Base-by-base conservation (phyloP, 148 eudicot species). In the Spergularia marina region DNA sequence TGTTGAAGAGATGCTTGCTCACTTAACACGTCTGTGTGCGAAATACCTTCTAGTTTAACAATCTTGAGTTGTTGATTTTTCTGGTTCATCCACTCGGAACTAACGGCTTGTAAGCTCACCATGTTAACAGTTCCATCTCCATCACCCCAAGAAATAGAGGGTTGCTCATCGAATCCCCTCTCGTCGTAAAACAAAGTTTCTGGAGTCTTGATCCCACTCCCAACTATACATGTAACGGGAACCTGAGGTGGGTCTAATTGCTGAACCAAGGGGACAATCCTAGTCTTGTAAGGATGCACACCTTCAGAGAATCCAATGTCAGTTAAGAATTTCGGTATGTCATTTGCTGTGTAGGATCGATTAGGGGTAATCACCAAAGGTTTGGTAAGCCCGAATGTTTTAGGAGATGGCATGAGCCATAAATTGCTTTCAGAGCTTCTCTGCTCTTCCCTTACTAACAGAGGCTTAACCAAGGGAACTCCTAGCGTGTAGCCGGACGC, bases 121-220 rank as follows among this genome's bases (percentile, higher is more conserved):
- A 88, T 78, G 62, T 95, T 95, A 72, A 95, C 99, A 0, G 97
- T 95, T 51, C 98, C 99, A 78, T 95, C 99, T 2, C 99, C 99
- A 41, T 95, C 94, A 3, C 99, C 99, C 56, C 88, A 88, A 25
- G 76, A 74, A 18, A 92, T 63, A 70, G 88, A 81, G 10, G 97
- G 96, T 77, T 83, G 86, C 83, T 78, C 73, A 66, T 91, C 99
- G 34, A 87, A 95, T 14, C 96, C 99, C 11, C 60, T 53, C 0
- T 69, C 76, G 53, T 83, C 89, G 34, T 92, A 95, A 23, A 89
- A 81, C 89, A 92, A 76, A 2, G 87, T 86, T 78, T 92, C 94
- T 1, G 88, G 82, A 4, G 97, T 95, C 52, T 76, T 63, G 0
- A 92, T 79, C 0, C 87, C 88, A 0, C 83, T 80, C 16, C 99